Evolutionary conservation across 345 rosid genomes (phyloP), one percentile per base, ranked within the genome.

Genomic region (Lepidium africanum): DNA sequence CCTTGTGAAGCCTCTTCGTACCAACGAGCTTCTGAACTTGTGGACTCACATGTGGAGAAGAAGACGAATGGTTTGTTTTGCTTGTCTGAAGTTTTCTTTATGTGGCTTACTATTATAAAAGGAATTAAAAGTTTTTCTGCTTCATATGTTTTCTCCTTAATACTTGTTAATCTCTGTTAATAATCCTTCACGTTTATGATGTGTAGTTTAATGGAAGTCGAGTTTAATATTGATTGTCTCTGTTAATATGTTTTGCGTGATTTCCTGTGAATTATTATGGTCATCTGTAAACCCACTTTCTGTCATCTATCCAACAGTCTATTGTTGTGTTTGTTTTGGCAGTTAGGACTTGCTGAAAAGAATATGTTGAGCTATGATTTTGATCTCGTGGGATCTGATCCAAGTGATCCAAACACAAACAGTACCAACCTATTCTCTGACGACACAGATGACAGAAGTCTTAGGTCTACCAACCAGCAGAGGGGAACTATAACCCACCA

Each of bases 281-380:
- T 23, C 36, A 39, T 58, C 19, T 39, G 1, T 15, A 27, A 6
- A 43, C 32, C 9, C 41, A 61, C 11, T 45, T 45, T 43, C 39
- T 42, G 41, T 14, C 39, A 43, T 61, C 6, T 10, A 3, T 33
- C 9, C 0, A 17, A 23, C 23, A 25, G 25, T 40, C 39, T 50
- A 14, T n/a, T 23, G 17, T 37, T 45, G 7, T 70, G 47, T 67
- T 74, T 83, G 42, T 63, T 56, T 64, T 79, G 79, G 80, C 94
- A 93, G 98, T 89, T 91, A 73, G 99, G 99, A 46, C 80, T 94
- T 81, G 88, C 80, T 3, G 99, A 94, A 84, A 94, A 90, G 85
- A 87, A 86, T 78, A 77, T 94, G 79, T 75, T 90, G 76, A 87
- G 74, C 84, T 94, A 81, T 78, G 99, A 91, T 46, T 79, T 91